Base-by-base conservation (phyloP, 148 eudicot genomes). In the Chenopodium suecicum region DNA sequence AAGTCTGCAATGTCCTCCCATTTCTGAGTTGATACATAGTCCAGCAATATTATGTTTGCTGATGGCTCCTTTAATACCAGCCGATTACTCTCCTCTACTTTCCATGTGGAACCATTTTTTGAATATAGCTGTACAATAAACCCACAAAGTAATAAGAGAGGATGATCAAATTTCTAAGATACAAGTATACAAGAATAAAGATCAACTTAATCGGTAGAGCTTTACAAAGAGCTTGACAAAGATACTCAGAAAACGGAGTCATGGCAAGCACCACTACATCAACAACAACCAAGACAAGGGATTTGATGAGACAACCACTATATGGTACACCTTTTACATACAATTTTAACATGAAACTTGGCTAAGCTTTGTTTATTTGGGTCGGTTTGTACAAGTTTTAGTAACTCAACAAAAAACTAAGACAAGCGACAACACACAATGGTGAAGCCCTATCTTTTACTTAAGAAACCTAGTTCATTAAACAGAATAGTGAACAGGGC, bases 51-150 rank as follows among this genome's bases (percentile, higher is more conserved):
- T n/a, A 88, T 58, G 85, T 94, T 94, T 41, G 97, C 94, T 44
- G 97, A 85, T 56, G 94, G 97, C 86, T 94, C 93, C 80, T 90
- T 92, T 79, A 88, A 70, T 62, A 74, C 70, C 31, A 92, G 85
- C 83, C 85, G 84, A 79, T 44, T 83, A 87, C 89, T 88, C 80
- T 91, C 92, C 75, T 90, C 93, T 76, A 83, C 82, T 84, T 89
- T 92, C 98, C 98, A 94, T 81, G 85, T 90, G 77, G 93, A 92
- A 54, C 88, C 91, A 84, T 94, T 92, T 81, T 89, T 91, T 16
- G 92, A 90, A 77, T 90, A 91, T 41, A 94, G 88, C 98, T 94
- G 84, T 74, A 31, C 22, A 71, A 63, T 27, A 31, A 4, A 66
- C 37, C 54, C 34, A 74, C 27, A 29, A 67, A 25, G 44, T 20